phyloP scores from a whole-genome alignment of 176 grass and related monocot species.

The Cocos nucifera region DNA sequence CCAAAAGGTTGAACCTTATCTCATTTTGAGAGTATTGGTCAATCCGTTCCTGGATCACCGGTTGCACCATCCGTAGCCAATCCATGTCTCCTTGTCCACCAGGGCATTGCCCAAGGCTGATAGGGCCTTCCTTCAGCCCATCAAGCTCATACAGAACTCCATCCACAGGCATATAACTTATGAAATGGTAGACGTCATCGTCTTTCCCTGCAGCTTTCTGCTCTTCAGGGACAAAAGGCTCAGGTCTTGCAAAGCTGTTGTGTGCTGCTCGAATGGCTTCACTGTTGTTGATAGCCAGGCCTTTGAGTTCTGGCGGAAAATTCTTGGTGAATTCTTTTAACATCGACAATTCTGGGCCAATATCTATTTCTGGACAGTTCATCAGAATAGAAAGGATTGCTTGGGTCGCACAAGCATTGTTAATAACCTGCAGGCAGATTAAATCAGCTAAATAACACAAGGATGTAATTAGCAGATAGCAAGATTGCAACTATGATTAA shows the following conservation, averaged over 20 bases:
- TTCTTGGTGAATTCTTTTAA: constrained; percentile 91
- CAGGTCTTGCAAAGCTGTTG: constrained; percentile 76
- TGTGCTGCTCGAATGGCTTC: constrained; percentile 62
- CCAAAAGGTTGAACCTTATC: constrained; percentile 86
- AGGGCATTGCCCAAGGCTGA: constrained; percentile 60
- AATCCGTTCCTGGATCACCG: constrained; percentile 61
- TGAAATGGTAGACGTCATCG: constrained; percentile 94
- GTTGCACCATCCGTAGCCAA: constrained; percentile 66
- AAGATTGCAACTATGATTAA: not conserved
- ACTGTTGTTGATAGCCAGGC: constrained; percentile 78
- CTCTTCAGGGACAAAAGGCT: constrained; percentile 79
- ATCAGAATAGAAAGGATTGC: constrained; percentile 85
- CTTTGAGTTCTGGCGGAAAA: constrained; percentile 81
- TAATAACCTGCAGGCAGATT: constrained; percentile 63
- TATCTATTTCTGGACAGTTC: constrained; percentile 61
- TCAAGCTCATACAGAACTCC: constrained; percentile 82
- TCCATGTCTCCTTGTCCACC: constrained; percentile 50
- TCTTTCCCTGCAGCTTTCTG: constrained; percentile 57
- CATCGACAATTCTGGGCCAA: constrained; percentile 57
- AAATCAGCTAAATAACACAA: constrained; percentile 12
- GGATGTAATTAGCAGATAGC: not conserved
- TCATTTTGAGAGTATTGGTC: constrained; percentile 59
- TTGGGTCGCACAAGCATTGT: constrained; percentile 92
- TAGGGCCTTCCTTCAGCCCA: constrained; percentile 86
- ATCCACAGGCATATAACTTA: constrained; percentile 85